Conservation (phyloP, 306 rosid genomes). For the Hylodesmum podocarpum region DNA sequence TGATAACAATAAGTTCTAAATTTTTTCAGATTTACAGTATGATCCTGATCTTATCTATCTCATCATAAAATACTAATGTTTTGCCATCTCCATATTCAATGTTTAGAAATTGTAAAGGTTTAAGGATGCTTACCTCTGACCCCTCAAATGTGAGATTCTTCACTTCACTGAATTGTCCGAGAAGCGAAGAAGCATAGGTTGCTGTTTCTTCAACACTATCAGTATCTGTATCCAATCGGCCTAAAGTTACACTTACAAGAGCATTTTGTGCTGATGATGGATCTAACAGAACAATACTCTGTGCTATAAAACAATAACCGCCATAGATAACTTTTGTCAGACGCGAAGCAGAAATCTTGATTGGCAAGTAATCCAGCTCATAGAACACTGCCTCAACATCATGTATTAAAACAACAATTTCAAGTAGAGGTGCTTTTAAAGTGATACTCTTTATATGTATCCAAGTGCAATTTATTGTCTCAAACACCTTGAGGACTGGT, state of each 20-base stretch:
- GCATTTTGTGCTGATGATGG: constrained; percentile 16
- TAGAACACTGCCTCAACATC: fast-evolving
- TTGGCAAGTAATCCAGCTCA: neutral
- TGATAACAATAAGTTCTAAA: neutral
- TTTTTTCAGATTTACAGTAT: neutral
- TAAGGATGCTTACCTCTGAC: neutral
- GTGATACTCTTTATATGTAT: neutral
- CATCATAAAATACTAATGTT: neutral
- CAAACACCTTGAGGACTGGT: constrained; percentile 10
- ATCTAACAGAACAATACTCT: neutral
- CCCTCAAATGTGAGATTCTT: neutral
- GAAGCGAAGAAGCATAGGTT: neutral
- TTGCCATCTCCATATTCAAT: neutral
- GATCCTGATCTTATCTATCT: neutral
- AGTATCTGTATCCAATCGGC: no score
- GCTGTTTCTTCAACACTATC: neutral
- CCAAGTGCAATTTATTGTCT: constrained; percentile 10
- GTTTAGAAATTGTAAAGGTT: neutral
- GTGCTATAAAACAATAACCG: neutral
- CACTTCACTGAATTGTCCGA: neutral
- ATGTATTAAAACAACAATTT: neutral
- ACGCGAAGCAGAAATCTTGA: neutral
- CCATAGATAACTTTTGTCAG: neutral
- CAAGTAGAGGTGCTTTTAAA: neutral
- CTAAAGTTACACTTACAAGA: neutral